Base-by-base conservation (phyloP, 495 filamentous ascomycete species). In the Aspergillus saccharolyticus region DNA sequence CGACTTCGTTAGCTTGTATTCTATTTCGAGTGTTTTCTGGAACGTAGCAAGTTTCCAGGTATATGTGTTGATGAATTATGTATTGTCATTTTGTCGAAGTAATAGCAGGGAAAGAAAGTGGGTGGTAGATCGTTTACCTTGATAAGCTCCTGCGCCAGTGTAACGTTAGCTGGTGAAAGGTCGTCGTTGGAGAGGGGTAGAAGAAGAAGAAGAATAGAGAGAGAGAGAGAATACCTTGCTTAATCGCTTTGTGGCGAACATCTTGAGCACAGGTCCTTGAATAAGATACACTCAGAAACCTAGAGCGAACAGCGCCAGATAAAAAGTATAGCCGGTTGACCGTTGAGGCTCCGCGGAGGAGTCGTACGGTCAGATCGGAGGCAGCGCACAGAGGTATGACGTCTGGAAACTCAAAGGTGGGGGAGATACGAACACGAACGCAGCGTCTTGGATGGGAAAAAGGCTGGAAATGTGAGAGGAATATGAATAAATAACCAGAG, bases 231-330 rank as follows among this genome's bases (percentile, higher is more conserved):
- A 44, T 66, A 79, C 78, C 69, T 80, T 81, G 67, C 77, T 67
- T 57, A 81, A 55, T 18, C 78, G 76, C 65, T 77, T 79, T 20
- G 55, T 64, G 4, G 78, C 77, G 51, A 81, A 81, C 71, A 76
- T 76, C 8, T 44, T 63, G 25, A 4, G 62, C 25, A 22, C 22
- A 46, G 19, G 55, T 19, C 47, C 47, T 44, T 48, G 24, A 18
- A 19, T 4, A 18, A 33, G 43, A 19, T n/a, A 21, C 7, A 12
- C 33, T 39, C 33, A 39, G 16, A 24, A 55, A 17, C 19, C 21
- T 21, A 43, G 15, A 17, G 20, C 15, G 1, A 22, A 8, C 6
- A 4, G 18, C 18, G 14, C 17, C 20, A 15, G 9, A 21, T 44
- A 17, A 39, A 42, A 42, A 14, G 19, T 9, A 19, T 16, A 21